Evolutionary conservation across 805 yeast species (phyloP).

Genomic region (Vanderwaltozyma tropicalis): DNA sequence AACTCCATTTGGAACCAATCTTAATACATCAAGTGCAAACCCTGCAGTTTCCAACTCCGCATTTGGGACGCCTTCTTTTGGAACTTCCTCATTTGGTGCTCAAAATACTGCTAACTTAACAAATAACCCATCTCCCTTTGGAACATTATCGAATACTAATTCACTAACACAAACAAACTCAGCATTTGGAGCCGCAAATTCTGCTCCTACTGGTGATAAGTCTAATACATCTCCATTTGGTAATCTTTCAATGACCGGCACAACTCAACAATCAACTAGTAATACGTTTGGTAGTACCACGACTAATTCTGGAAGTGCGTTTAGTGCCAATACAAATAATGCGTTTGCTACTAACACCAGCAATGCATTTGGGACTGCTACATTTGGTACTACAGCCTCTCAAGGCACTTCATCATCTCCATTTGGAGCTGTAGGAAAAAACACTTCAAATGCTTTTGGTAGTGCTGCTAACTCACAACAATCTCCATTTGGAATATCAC

Average conservation of each 20-base stretch:
- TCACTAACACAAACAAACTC: background rate
- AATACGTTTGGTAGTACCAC: too few species aligned
- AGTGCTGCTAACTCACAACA: too few species aligned
- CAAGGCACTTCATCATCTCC: background rate
- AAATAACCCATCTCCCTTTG: slow-evolving; percentile 2
- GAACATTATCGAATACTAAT: background rate
- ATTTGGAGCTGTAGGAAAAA: background rate
- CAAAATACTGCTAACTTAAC: background rate
- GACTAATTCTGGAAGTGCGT: too few species aligned
- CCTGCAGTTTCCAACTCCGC: background rate
- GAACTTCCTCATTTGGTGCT: slow-evolving; percentile 1
- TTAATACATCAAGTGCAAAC: background rate
- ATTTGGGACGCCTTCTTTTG: slow-evolving; percentile 9
- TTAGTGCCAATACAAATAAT: too few species aligned
- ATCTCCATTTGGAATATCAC: background rate
- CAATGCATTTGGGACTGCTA: slow-evolving; percentile 12
- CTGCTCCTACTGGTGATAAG: background rate
- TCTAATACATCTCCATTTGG: background rate
- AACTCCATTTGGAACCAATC: too few species aligned
- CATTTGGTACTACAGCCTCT: background rate
- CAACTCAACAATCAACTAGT: background rate
- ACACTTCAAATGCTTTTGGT: too few species aligned
- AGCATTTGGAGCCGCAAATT: background rate
- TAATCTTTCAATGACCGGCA: too few species aligned
- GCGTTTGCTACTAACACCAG: too few species aligned